A percentile compares a stretch with the other conserved stretches of the same genome.
Conservation (phyloP, 805 yeast species). For the Babjeviella inositovora region DNA sequence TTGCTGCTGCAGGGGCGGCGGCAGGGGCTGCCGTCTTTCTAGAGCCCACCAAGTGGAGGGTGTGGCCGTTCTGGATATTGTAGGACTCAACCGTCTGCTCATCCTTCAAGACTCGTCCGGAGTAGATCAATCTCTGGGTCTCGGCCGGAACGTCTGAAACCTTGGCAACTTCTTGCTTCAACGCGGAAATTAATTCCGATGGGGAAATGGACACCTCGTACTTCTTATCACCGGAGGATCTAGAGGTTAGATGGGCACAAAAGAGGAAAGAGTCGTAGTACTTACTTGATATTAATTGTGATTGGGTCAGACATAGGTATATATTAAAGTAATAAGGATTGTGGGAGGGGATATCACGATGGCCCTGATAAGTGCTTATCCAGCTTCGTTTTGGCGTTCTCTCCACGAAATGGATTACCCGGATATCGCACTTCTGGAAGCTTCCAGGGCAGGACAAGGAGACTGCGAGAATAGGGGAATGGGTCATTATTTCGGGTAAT, state of each 20-base stretch:
- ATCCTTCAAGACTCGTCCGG: slow-evolving; percentile 89
- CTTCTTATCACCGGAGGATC: slow-evolving; percentile 60
- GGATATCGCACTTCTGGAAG: too few relatives aligned
- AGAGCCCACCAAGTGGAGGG: slow-evolving; percentile 74
- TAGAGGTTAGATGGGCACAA: slow-evolving; percentile 1
- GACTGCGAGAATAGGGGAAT: too few relatives aligned
- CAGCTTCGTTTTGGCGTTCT: too few relatives aligned
- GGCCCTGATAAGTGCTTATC: too few relatives aligned
- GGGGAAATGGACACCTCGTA: slow-evolving; percentile 45
- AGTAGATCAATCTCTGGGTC: slow-evolving; percentile 81
- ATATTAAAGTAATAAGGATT: too few relatives aligned
- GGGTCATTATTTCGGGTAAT: too few relatives aligned
- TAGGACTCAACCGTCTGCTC: slow-evolving; percentile 57
- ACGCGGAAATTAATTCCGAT: slow-evolving; percentile 40
- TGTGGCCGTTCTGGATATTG: slow-evolving; percentile 74
- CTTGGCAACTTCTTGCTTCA: slow-evolving; percentile 49
- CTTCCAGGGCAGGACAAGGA: too few relatives aligned
- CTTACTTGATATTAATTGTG: slow-evolving; percentile 12
- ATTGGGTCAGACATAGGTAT: slow-evolving; percentile 10
- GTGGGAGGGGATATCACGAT: too few relatives aligned
- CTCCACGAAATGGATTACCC: too few relatives aligned
- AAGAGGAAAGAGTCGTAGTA: slow-evolving; percentile 1
- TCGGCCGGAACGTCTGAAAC: slow-evolving; percentile 53
- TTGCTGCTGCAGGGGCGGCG: slow-evolving; percentile 6
- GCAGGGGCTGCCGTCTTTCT: slow-evolving; percentile 14